These are phyloP conservation scores for Caryopteris hybrid DNA, from an alignment of 305 asterid genomes.

Conservation along the genomic window DNA sequence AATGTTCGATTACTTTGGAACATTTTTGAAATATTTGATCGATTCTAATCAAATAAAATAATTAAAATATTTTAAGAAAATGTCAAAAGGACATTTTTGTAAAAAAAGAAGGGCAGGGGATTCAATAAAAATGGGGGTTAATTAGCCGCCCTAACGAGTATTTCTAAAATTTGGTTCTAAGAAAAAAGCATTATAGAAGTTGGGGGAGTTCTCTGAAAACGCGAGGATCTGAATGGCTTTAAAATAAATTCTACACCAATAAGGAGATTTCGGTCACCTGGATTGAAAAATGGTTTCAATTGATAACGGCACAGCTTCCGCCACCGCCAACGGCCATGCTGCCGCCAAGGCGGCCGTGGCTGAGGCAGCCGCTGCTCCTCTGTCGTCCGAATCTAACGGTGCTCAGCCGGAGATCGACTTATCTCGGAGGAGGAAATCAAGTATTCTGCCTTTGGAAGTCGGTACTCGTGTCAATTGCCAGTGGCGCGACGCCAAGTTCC, in stretches of 20 bases:
- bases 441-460: slow-evolving; percentile 76
- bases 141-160: too few species aligned
- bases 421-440: slow-evolving; percentile 48
- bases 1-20: too few species aligned
- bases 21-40: too few species aligned
- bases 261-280: slow-evolving; percentile 30
- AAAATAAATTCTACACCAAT: not conserved
- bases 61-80: too few species aligned
- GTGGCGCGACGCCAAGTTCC: slow-evolving; percentile 87
- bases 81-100: too few species aligned
- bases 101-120: too few species aligned
- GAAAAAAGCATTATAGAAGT: not conserved
- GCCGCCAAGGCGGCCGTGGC: too few species aligned
- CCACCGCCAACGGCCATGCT: slow-evolving; percentile 36
- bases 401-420: slow-evolving; percentile 40
- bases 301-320: slow-evolving; percentile 44
- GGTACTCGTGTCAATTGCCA: slow-evolving; percentile 97
- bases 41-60: too few species aligned
- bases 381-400: slow-evolving; percentile 36
- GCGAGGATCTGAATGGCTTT: not conserved
- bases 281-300: slow-evolving; percentile 72
- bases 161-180: too few species aligned
- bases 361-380: slow-evolving; percentile 25
- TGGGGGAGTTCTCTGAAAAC: not conserved
- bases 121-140: too few species aligned